phyloP scores from a whole-genome alignment of 768 basidiomycete genomes.

The Macrocybe gigantea region DNA sequence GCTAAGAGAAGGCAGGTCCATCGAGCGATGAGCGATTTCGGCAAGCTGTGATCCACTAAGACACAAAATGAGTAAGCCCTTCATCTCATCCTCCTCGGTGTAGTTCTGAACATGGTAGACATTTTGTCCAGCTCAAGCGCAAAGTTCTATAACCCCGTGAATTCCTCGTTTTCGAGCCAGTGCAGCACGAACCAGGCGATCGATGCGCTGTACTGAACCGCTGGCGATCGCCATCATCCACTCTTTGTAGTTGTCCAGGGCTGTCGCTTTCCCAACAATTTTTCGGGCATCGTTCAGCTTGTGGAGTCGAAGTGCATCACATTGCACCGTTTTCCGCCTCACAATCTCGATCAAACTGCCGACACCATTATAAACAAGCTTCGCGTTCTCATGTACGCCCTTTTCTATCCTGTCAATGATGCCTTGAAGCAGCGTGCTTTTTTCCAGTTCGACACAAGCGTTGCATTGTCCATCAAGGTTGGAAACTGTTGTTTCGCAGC shows the following conservation, averaged over 20 bases:
- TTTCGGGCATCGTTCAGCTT: constrained; percentile 1
- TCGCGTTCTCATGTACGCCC: not conserved
- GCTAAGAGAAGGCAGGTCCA: constrained; percentile 11
- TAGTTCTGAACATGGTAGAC: constrained; percentile 13
- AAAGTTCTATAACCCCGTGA: constrained; percentile 8
- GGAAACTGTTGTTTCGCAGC: not conserved
- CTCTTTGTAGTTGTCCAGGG: constrained; percentile 14
- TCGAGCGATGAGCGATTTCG: constrained; percentile 11
- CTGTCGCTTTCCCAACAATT: constrained; percentile 1
- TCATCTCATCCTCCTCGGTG: constrained; percentile 14
- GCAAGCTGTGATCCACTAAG: constrained; percentile 15
- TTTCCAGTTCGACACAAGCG: not conserved
- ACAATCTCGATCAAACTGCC: not conserved
- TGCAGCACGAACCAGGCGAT: constrained; percentile 5
- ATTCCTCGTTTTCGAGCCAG: constrained; percentile 11
- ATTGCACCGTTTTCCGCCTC: not conserved
- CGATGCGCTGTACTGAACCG: constrained; percentile 13
- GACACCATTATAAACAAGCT: not conserved
- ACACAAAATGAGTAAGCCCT: constrained; percentile 11
- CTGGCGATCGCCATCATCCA: constrained; percentile 16
- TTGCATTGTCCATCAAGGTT: not conserved
- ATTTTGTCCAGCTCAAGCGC: constrained; percentile 7
- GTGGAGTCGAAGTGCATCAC: not conserved
- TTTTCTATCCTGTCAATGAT: not conserved
- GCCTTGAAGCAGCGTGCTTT: not conserved